phyloP scores from a whole-genome alignment of 108 stramenopile genomes.

The Conticribra guillardii region DNA sequence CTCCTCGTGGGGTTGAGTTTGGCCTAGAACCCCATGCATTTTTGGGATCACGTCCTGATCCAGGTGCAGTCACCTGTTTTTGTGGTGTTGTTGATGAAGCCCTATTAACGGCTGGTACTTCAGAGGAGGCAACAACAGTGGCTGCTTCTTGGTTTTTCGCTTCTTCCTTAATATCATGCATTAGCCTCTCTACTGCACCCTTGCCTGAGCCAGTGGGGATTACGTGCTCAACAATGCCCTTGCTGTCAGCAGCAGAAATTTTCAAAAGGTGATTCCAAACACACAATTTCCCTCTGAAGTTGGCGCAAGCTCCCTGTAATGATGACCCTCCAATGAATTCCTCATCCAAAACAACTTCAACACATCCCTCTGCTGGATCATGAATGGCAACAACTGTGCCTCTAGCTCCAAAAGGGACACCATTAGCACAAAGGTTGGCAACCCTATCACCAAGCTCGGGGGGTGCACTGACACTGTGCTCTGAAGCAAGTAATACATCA shows the following conservation, averaged over 20 bases:
- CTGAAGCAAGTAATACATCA: conserved; percentile 75
- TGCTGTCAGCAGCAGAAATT: conserved; percentile 72
- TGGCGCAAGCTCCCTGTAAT: conserved; percentile 93
- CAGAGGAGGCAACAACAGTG: conserved; percentile 1
- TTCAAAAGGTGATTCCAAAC: conserved; percentile 90
- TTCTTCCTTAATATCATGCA: conserved; percentile 54
- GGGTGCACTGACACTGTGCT: conserved; percentile 69
- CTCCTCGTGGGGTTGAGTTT: conserved; percentile 44
- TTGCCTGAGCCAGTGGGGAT: conserved; percentile 73
- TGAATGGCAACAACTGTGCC: conserved; percentile 98
- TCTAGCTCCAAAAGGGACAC: conserved; percentile 95
- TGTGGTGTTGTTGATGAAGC: background rate
- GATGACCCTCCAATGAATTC: conserved; percentile 96
- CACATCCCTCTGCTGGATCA: conserved; percentile 84
- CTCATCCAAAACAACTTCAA: conserved; percentile 99
- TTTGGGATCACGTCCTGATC: conserved; percentile 19
- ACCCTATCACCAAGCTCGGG: conserved; percentile 94
- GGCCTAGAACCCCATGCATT: conserved; percentile 34
- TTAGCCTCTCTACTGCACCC: conserved; percentile 62
- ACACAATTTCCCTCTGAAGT: conserved; percentile 94
- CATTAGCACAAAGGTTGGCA: conserved; percentile 88
- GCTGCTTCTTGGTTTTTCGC: conserved; percentile 14
- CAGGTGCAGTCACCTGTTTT: conserved; percentile 12
- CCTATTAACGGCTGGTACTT: background rate
- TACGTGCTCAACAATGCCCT: conserved; percentile 70